A percentile compares a stretch with the other conserved stretches of the same genome.
phyloP scores from a whole-genome alignment of 345 rosid genomes.

The Citrus mangshanensis region DNA sequence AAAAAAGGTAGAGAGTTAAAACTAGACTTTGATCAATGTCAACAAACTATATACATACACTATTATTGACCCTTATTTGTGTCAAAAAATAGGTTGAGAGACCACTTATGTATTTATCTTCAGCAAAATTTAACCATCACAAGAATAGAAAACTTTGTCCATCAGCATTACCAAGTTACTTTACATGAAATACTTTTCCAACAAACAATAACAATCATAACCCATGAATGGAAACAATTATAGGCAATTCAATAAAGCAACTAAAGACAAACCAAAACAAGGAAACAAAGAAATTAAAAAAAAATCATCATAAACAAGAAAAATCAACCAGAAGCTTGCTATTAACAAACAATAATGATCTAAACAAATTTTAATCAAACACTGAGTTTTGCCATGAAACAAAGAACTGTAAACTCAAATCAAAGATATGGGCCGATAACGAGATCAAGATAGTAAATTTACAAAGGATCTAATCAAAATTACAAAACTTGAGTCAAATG shows the following conservation, averaged over 20 bases:
- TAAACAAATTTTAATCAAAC: background rate
- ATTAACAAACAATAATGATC: slow-evolving; percentile 4
- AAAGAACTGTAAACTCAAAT: background rate
- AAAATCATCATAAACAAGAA: background rate
- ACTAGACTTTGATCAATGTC: background rate
- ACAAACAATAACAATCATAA: background rate
- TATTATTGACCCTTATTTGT: background rate
- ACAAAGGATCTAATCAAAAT: slow-evolving; percentile 32
- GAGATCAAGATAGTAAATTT: slow-evolving; percentile 6
- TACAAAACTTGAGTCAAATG: slow-evolving; percentile 1
- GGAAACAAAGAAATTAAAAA: slow-evolving; percentile 3
- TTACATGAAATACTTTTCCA: background rate
- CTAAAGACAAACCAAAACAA: slow-evolving; percentile 14
- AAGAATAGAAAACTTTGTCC: no score
- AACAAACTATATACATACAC: background rate
- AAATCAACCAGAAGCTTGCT: slow-evolving; percentile 1
- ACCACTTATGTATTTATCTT: no score
- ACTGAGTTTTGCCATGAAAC: background rate
- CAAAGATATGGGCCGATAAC: slow-evolving; percentile 34
- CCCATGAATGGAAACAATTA: background rate
- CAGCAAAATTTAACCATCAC: no score
- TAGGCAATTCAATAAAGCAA: background rate
- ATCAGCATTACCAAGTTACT: background rate
- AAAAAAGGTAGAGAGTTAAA: background rate
- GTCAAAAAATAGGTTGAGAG: background rate